Percentiles rank a stretch among this genome's conserved stretches.
phyloP scores from a whole-genome alignment of 2,329 filamentous ascomycete species.

The Berkeleyomyces rouxiae region DNA sequence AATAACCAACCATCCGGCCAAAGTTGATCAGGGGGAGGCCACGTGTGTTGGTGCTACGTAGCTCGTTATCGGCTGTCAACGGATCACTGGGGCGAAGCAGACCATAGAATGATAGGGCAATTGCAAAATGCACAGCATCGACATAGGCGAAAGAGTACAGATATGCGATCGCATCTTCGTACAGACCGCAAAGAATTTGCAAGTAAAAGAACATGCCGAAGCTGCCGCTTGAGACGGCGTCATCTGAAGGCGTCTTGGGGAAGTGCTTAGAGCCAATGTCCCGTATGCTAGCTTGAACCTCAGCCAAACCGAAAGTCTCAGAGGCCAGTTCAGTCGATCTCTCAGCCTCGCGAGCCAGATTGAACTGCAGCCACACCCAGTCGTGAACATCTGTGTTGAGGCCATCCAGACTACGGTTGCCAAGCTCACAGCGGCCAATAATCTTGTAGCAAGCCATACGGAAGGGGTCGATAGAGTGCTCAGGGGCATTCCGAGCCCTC shows the following conservation, averaged over 20 bases:
- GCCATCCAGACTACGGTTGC: slow-evolving; percentile 45
- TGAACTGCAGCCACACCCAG: slow-evolving; percentile 58
- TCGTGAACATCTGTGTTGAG: slow-evolving; percentile 50
- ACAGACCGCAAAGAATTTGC: slow-evolving; percentile 78
- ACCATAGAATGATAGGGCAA: slow-evolving; percentile 78
- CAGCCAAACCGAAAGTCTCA: slow-evolving; percentile 46
- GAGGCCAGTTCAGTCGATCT: slow-evolving; percentile 46
- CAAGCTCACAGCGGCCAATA: slow-evolving; percentile 61
- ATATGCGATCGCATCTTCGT: slow-evolving; percentile 82
- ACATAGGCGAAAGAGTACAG: slow-evolving; percentile 84
- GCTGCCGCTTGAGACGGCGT: slow-evolving; percentile 40
- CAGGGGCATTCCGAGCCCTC: slow-evolving; percentile 65
- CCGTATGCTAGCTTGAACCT: slow-evolving; percentile 62
- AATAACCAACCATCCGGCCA: slow-evolving; percentile 81
- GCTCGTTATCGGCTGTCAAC: slow-evolving; percentile 53
- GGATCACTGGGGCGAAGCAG: slow-evolving; percentile 77
- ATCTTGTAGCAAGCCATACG: slow-evolving; percentile 97
- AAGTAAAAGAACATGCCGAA: slow-evolving; percentile 90
- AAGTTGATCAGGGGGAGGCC: slow-evolving; percentile 78
- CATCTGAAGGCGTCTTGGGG: slow-evolving; percentile 61
- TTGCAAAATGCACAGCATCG: slow-evolving; percentile 86
- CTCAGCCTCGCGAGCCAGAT: slow-evolving; percentile 49
- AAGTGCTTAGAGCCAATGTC: slow-evolving; percentile 91
- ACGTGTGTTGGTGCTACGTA: slow-evolving; percentile 48
- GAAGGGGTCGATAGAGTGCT: slow-evolving; percentile 83